phyloP scores from a whole-genome alignment of 1,139 yeast species.

The Candida tetrigidarum region DNA sequence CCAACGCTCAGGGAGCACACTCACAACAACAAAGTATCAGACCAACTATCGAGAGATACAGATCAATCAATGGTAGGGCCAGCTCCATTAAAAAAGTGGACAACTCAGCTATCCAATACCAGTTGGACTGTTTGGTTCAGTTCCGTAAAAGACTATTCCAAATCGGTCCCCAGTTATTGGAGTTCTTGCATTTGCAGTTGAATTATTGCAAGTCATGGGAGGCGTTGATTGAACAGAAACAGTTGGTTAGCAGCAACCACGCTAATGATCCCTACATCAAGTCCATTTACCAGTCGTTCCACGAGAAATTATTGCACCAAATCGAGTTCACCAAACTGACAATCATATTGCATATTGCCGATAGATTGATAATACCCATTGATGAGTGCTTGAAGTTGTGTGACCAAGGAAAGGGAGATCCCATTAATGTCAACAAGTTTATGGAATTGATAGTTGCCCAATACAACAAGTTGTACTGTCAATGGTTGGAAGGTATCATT shows the following conservation, averaged over 20 bases:
- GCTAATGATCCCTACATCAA: conserved; percentile 9
- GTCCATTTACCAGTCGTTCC: conserved; percentile 14
- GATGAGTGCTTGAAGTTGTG: conserved; percentile 16
- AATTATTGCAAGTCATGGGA: conserved; percentile 17
- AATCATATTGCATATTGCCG: conserved; percentile 14
- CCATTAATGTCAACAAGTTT: conserved; percentile 13
- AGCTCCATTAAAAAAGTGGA: conserved; percentile 4
- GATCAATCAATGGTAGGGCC: conserved; percentile 5
- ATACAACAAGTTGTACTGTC: conserved; percentile 18
- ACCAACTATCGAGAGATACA: conserved; percentile 9
- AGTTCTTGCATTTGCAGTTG: conserved; percentile 16
- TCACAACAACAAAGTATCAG: conserved; percentile 9
- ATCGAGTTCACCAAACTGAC: conserved; percentile 16
- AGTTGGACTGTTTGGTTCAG: conserved; percentile 11
- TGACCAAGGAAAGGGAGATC: conserved; percentile 12
- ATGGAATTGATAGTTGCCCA: conserved; percentile 18
- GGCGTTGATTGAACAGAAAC: conserved; percentile 8
- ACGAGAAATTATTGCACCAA: conserved; percentile 15
- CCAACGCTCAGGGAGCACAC: background rate
- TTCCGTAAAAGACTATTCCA: conserved; percentile 13
- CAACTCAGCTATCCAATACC: conserved; percentile 15
- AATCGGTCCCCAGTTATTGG: conserved; percentile 17
- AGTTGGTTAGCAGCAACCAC: background rate
- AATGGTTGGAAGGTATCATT: conserved; percentile 18
- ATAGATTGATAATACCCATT: conserved; percentile 17